These are phyloP conservation scores for Ustilago curta DNA, from an alignment of 1,284 basidiomycete genomes.

Conservation along the genomic window DNA sequence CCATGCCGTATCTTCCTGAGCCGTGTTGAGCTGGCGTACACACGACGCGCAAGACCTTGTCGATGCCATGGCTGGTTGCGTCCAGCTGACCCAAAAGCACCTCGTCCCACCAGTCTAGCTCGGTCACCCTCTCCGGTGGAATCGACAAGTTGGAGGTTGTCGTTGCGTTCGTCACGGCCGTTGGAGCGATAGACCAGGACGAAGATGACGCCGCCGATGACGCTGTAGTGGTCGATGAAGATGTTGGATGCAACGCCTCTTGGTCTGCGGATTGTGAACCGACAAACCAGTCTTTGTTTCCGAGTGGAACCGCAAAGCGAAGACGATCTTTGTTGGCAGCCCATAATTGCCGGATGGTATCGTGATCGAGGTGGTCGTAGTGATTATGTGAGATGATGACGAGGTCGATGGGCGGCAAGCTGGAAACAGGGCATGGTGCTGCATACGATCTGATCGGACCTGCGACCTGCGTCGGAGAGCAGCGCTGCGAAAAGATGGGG, in stretches of 20 bases:
- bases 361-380: constrained; percentile 66
- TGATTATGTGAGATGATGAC: constrained; percentile 68
- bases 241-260: not conserved
- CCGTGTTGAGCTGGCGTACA: constrained; percentile 68
- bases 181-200: constrained; percentile 17
- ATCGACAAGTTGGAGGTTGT: constrained; percentile 42
- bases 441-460: constrained; percentile 60
- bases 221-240: constrained; percentile 1
- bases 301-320: constrained; percentile 64
- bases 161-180: constrained; percentile 14
- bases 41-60: constrained; percentile 23
- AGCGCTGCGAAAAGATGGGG: constrained; percentile 66
- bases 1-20: constrained; percentile 59
- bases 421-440: constrained; percentile 55
- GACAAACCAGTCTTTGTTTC: constrained; percentile 62
- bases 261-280: constrained; percentile 6
- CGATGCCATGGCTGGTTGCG: not conserved
- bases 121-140: constrained; percentile 50
- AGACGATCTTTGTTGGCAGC: constrained; percentile 36
- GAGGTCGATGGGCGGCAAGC: constrained; percentile 60
- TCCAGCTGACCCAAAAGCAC: constrained; percentile 20
- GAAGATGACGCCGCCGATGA: constrained; percentile 11
- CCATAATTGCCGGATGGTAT: constrained; percentile 60
- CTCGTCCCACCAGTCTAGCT: constrained; percentile 68
- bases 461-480: constrained; percentile 62